Percentiles rank a stretch among this genome's conserved stretches.
These are phyloP conservation scores for Moelleriella libera DNA, from an alignment of 2,329 filamentous ascomycete genomes.

Conservation along the genomic window DNA sequence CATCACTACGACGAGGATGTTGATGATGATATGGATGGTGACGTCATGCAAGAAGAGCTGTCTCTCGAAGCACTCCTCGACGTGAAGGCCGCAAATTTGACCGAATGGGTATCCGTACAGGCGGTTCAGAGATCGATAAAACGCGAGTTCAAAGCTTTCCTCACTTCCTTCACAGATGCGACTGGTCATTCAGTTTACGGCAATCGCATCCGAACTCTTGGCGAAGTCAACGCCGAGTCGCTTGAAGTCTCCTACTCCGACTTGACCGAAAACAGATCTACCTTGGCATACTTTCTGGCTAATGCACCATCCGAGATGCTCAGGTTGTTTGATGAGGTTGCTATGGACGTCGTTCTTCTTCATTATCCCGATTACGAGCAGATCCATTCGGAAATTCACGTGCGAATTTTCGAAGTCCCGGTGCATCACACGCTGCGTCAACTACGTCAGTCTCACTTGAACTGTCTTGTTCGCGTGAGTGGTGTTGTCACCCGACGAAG, in stretches of 20 bases:
- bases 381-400: conserved; percentile 95
- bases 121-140: conserved; percentile 87
- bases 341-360: conserved; percentile 88
- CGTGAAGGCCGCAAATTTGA: conserved; percentile 83
- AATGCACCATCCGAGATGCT: conserved; percentile 93
- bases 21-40: conserved; percentile 81
- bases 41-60: conserved; percentile 92
- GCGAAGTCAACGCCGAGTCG: conserved; percentile 91
- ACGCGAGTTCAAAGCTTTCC: conserved; percentile 91
- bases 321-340: conserved; percentile 90
- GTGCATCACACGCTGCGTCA: conserved; percentile 92
- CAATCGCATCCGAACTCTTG: conserved; percentile 84
- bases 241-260: conserved; percentile 95
- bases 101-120: conserved; percentile 87
- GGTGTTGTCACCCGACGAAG: conserved; percentile 90
- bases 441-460: conserved; percentile 86
- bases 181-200: conserved; percentile 87
- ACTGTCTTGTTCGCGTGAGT: conserved; percentile 86
- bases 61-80: conserved; percentile 84
- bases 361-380: conserved; percentile 97
- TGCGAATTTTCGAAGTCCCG: conserved; percentile 88
- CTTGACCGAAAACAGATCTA: conserved; percentile 78
- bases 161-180: conserved; percentile 90
- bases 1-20: conserved; percentile 90
- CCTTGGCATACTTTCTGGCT: conserved; percentile 87